These are phyloP conservation scores for Botrytis fragariae DNA, from an alignment of 2,329 filamentous ascomycete genomes.

Conservation along the genomic window DNA sequence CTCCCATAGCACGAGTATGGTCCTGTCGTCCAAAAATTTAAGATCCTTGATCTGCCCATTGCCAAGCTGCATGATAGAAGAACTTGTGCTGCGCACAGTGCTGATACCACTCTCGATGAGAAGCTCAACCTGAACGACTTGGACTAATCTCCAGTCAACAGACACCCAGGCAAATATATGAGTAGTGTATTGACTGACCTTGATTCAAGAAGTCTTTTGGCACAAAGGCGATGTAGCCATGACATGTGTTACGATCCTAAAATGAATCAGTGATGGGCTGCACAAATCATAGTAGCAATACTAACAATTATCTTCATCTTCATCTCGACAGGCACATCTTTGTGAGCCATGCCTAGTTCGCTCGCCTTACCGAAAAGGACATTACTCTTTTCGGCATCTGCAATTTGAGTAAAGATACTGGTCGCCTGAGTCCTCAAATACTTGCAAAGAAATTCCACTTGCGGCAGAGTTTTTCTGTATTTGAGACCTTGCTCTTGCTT, in stretches of 20 bases:
- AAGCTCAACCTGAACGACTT: slow-evolving; percentile 32
- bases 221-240: slow-evolving; percentile 31
- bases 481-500: slow-evolving; percentile 33
- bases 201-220: slow-evolving; percentile 27
- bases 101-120: slow-evolving; percentile 38
- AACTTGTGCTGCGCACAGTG: slow-evolving; percentile 26
- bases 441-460: slow-evolving; percentile 61
- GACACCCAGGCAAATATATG: no score
- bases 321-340: slow-evolving; percentile 32
- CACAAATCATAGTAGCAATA: neutral
- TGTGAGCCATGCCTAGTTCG: slow-evolving; percentile 26
- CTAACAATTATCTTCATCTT: slow-evolving; percentile 31
- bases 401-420: slow-evolving; percentile 64
- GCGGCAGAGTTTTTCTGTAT: slow-evolving; percentile 53
- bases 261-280: slow-evolving; percentile 1
- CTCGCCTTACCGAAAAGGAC: slow-evolving; percentile 61
- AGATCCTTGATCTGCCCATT: slow-evolving; percentile 36
- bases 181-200: slow-evolving; percentile 26
- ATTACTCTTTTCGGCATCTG: slow-evolving; percentile 65
- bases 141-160: slow-evolving; percentile 27
- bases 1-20: slow-evolving; percentile 36
- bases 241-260: slow-evolving; percentile 26
- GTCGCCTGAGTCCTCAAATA: slow-evolving; percentile 57
- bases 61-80: slow-evolving; percentile 32
- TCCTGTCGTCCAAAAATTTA: slow-evolving; percentile 34